Conservation (phyloP, 2,329 filamentous ascomycete genomes). For the Fusarium lateritium region DNA sequence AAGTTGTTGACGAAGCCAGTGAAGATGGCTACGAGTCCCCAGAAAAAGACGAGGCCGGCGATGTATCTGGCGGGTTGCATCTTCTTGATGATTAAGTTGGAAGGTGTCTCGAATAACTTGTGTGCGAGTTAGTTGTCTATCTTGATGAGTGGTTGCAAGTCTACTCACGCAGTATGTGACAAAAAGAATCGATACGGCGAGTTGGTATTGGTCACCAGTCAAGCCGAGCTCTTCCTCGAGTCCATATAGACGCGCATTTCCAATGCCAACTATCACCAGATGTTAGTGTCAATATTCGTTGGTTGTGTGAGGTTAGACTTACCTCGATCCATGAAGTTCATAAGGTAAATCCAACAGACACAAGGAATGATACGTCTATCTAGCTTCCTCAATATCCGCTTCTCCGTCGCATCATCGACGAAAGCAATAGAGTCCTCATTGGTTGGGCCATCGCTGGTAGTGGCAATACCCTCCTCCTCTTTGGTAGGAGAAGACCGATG, state of each 20-base stretch:
- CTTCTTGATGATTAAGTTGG: constrained; percentile 56
- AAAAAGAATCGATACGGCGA: constrained; percentile 62
- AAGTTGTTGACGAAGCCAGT: constrained; percentile 63
- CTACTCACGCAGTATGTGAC: constrained; percentile 59
- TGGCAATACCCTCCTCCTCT: constrained; percentile 31
- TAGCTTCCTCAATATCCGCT: constrained; percentile 48
- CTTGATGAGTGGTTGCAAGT: fast-evolving
- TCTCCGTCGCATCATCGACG: constrained; percentile 44
- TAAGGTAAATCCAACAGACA: constrained; percentile 54
- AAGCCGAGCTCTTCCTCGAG: constrained; percentile 70
- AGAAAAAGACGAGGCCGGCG: constrained; percentile 59
- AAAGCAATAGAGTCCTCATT: constrained; percentile 29
- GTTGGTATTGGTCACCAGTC: constrained; percentile 69
- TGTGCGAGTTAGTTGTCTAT: not conserved
- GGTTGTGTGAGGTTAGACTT: not conserved
- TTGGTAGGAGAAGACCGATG: constrained; percentile 27
- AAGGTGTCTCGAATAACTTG: constrained; percentile 59
- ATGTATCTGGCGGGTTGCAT: constrained; percentile 64
- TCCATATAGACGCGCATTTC: constrained; percentile 69
- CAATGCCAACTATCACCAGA: constrained; percentile 73
- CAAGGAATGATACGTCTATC: constrained; percentile 53
- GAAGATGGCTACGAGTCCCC: constrained; percentile 60
- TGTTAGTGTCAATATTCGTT: fast-evolving
- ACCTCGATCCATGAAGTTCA: constrained; percentile 57
- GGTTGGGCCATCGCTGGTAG: constrained; percentile 29